phyloP scores from a whole-genome alignment of 2,329 filamentous ascomycete genomes.

The Trichoderma koningiopsis region DNA sequence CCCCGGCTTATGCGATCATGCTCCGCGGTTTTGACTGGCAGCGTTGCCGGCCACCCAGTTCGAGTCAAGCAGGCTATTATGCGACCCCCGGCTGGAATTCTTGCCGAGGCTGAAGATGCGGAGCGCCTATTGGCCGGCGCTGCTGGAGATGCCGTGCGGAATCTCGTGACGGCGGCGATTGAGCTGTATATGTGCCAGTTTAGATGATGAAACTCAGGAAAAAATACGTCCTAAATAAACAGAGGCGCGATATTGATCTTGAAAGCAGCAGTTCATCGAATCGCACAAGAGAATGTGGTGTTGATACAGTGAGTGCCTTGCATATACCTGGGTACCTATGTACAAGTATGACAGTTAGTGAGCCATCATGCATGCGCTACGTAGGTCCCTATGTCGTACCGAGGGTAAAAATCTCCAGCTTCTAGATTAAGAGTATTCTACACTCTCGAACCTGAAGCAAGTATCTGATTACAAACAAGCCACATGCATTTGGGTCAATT shows the following conservation, averaged over 20 bases:
- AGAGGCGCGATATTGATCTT: not conserved
- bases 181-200: not conserved
- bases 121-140: constrained; percentile 12
- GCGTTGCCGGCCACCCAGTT: constrained; percentile 9
- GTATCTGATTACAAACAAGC: not conserved
- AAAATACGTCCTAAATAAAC: not conserved
- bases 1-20: constrained; percentile 16
- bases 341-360: not conserved
- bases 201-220: not conserved
- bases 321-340: not conserved
- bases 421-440: not conserved
- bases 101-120: constrained; percentile 23
- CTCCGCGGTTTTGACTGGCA: constrained; percentile 8
- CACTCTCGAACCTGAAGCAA: not conserved
- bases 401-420: not conserved
- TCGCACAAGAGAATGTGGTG: not conserved
- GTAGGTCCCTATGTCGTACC: not conserved
- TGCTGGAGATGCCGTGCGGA: constrained; percentile 3
- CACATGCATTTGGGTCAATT: not conserved
- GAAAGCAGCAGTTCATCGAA: not conserved
- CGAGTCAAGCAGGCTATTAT: constrained; percentile 14
- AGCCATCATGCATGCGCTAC: not conserved
- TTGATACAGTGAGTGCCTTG: not conserved
- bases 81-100: constrained; percentile 9
- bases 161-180: not conserved